Evolutionary conservation across 495 filamentous ascomycete genomes (phyloP).

Genomic region (Cenococcum geophilum): DNA sequence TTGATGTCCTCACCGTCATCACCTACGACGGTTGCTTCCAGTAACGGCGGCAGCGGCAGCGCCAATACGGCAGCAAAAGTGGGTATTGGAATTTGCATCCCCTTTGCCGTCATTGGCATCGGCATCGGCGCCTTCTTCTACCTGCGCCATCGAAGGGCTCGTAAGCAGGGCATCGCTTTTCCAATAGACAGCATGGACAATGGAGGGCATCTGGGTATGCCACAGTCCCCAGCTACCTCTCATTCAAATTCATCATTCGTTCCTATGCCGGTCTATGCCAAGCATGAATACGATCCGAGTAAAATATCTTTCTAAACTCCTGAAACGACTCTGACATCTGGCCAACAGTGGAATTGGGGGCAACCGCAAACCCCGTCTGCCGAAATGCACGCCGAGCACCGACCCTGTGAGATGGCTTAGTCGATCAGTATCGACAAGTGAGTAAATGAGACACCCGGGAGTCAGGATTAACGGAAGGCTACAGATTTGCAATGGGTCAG

Average conservation of each 20-base stretch:
- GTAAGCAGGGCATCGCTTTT: background rate
- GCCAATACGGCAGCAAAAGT: background rate
- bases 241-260: background rate
- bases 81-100: background rate
- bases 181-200: background rate
- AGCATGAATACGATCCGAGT: background rate
- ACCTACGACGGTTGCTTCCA: background rate
- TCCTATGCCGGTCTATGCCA: background rate
- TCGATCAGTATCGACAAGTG: background rate
- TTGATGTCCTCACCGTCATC: no score
- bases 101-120: background rate
- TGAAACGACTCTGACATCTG: background rate
- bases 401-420: background rate
- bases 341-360: background rate
- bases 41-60: background rate
- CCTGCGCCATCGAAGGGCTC: background rate
- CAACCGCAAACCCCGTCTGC: background rate
- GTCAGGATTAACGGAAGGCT: background rate
- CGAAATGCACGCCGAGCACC: background rate
- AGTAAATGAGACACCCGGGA: background rate
- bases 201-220: background rate
- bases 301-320: background rate
- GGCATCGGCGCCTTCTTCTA: conserved; percentile 3
- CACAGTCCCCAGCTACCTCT: background rate
- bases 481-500: no score